phyloP scores from a whole-genome alignment of 345 rosid genomes.

The Aquilaria yunnanensis region DNA sequence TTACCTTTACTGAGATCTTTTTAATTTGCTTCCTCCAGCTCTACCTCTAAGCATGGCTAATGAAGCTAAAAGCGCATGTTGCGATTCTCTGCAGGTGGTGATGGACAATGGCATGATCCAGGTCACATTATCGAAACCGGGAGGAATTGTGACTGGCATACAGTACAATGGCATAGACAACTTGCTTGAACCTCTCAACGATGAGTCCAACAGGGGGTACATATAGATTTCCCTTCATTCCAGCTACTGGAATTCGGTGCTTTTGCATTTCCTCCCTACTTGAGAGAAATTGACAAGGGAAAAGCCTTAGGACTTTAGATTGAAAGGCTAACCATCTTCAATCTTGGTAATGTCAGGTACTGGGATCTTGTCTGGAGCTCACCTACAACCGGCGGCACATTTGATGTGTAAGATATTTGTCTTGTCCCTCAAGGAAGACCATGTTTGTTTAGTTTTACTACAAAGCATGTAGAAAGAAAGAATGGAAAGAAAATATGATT shows the following conservation, averaged over 20 bases:
- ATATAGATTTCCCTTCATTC: neutral
- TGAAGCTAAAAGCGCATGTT: constrained; percentile 19
- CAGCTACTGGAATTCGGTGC: neutral
- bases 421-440: neutral
- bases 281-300: no score
- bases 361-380: constrained; percentile 60
- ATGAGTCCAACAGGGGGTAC: constrained; percentile 83
- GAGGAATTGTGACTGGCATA: constrained; percentile 68
- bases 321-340: neutral
- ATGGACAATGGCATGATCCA: constrained; percentile 74
- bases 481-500: no score
- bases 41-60: constrained; percentile 15
- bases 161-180: constrained; percentile 64
- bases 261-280: no score
- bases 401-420: constrained; percentile 53
- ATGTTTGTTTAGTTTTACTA: neutral
- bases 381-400: constrained; percentile 32
- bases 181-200: constrained; percentile 78
- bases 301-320: neutral
- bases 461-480: no score
- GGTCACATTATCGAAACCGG: constrained; percentile 72
- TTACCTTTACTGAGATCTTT: neutral
- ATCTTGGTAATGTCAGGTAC: constrained; percentile 33
- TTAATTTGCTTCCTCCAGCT: constrained; percentile 11
- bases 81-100: constrained; percentile 44